Conservation (phyloP, 2,329 filamentous ascomycete genomes). For the Calonectria crousiana region DNA sequence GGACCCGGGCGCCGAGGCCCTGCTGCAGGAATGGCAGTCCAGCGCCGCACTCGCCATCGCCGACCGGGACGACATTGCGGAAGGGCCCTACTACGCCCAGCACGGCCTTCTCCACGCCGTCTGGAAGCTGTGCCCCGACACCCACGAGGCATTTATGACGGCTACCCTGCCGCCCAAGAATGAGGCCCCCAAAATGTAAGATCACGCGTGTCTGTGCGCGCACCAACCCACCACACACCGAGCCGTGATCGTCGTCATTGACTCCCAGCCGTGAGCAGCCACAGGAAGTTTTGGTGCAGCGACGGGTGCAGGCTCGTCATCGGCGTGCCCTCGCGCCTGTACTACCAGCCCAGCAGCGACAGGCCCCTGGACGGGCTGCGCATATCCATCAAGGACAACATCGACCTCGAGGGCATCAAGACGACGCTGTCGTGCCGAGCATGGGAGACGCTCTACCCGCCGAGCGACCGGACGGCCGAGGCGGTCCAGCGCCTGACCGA, state of each 20-base stretch:
- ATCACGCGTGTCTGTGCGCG: neutral
- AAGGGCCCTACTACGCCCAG: neutral
- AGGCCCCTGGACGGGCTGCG: neutral
- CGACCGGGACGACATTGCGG: neutral
- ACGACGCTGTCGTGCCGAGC: conserved; percentile 67
- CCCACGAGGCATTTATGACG: neutral
- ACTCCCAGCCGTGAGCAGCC: neutral
- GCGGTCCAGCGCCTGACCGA: conserved; percentile 68
- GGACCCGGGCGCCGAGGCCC: neutral
- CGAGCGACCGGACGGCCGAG: conserved; percentile 59
- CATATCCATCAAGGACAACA: conserved; percentile 66
- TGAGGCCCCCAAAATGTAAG: neutral
- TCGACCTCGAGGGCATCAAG: conserved; percentile 63
- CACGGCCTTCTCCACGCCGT: neutral
- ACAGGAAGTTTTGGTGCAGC: neutral
- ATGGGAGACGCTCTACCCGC: conserved; percentile 64
- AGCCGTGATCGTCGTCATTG: neutral
- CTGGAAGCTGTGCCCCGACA: neutral
- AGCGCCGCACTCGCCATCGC: neutral
- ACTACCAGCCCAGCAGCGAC: neutral
- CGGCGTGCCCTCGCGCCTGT: neutral
- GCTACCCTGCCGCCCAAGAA: neutral
- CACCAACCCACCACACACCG: neutral
- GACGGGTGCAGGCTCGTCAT: neutral
- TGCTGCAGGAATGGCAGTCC: neutral